Percentiles rank a stretch among this genome's conserved stretches.
These are phyloP conservation scores for Phytophthora kernoviae DNA, from an alignment of 352 stramenopile species.

Conservation along the genomic window DNA sequence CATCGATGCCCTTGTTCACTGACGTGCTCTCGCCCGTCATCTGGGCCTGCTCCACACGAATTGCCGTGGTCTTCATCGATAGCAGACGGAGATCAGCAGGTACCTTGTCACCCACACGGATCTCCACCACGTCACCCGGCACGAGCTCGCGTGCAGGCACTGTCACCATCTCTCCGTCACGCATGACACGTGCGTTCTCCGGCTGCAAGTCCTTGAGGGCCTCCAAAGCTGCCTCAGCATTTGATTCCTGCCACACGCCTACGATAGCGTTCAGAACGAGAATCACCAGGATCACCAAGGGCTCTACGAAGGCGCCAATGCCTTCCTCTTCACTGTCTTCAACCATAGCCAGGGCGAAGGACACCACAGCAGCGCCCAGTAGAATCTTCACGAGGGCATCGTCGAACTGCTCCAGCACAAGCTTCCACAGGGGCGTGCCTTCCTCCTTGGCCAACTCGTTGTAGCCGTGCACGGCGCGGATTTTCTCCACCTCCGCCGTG, in stretches of 20 bases:
- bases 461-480: constrained; percentile 64
- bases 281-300: constrained; percentile 97
- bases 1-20: constrained; percentile 92
- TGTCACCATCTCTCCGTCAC: constrained; percentile 84
- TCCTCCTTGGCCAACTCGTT: constrained; percentile 93
- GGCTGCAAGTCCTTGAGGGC: constrained; percentile 97
- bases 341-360: constrained; percentile 93
- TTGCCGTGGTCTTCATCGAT: constrained; percentile 93
- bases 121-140: constrained; percentile 96
- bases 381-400: constrained; percentile 99
- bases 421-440: constrained; percentile 89
- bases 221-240: constrained; percentile 93
- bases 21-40: constrained; percentile 97
- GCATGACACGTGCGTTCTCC: constrained; percentile 88
- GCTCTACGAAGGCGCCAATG: constrained; percentile 95
- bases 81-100: constrained; percentile 96
- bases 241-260: constrained; percentile 96
- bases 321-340: constrained; percentile 87
- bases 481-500: constrained; percentile 56
- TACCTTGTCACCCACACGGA: constrained; percentile 97
- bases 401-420: constrained; percentile 99
- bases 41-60: constrained; percentile 95
- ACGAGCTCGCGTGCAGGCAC: constrained; percentile 93
- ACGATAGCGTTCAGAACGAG: constrained; percentile 97
- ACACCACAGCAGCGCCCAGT: constrained; percentile 95